Base-by-base conservation (phyloP, 768 basidiomycete genomes). In the Pleurotus citrinopileatus region DNA sequence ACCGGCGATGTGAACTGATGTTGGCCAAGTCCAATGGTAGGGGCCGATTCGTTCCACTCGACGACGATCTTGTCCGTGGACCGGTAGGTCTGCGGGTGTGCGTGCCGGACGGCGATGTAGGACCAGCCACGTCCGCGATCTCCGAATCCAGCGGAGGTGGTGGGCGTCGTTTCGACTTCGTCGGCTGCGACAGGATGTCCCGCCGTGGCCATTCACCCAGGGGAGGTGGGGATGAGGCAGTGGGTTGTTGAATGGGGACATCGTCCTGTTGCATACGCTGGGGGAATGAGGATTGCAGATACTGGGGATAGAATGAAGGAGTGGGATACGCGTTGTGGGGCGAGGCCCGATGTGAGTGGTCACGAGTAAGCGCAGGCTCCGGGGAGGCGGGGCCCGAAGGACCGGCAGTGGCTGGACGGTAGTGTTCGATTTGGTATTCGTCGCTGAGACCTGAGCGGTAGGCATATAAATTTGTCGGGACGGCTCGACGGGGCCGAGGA, bases 141-240 rank as follows among this genome's bases (percentile, higher is more conserved):
- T 51, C 48, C 28, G 42, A 43, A 51, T 56, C 60, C 34, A 38
- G 55, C 52, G 23, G 53, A 22, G 54, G 57, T 28, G 29, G 48
- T 29, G 50, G 57, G 23, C 13, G 61, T 54, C 65, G 64, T 55
- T 71, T 71, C 26, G 59, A 54, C 36, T 63, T 68, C 45, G 54
- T 43, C 8, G 71, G 67, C 42, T 63, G 70, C 15, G 68, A 62
- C 20, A 72, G 61, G 12, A 70, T 66, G 57, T 83, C 74, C 9
- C 62, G 59, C 19, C 77, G 75, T 32, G 82, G 84, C 83, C 84
- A 84, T 28, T 79, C 66, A 15, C 80, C 79, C 0, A 84, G 65
- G 2, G 77, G 79, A 23, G 76, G 69, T 26, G 79, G 75, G 12
- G 71, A 69, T 3, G 71, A 59, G 12, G 71, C 65, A 5, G 52